phyloP scores from a whole-genome alignment of 2,329 filamentous ascomycete species.

The Calonectria pseudoreteaudii region DNA sequence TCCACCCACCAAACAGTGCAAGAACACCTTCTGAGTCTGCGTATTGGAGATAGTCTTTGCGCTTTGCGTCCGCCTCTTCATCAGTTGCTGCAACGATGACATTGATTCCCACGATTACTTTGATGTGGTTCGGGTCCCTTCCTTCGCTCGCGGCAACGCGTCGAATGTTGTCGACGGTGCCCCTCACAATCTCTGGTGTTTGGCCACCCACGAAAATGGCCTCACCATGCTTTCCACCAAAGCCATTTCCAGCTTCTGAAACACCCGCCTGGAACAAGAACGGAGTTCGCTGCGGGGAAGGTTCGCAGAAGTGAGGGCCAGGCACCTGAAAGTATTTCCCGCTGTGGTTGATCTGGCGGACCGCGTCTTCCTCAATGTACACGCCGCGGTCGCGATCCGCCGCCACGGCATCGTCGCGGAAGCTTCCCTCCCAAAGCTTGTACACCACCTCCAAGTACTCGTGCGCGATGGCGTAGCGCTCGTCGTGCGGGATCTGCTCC shows the following conservation, averaged over 20 bases:
- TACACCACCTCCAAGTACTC: slow-evolving; percentile 26
- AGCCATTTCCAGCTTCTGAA: slow-evolving; percentile 23
- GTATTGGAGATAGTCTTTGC: slow-evolving; percentile 20
- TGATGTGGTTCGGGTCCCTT: slow-evolving; percentile 22
- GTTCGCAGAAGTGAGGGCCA: slow-evolving; percentile 18
- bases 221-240: slow-evolving; percentile 26
- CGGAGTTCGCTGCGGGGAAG: slow-evolving; percentile 18
- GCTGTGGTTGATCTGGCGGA: slow-evolving; percentile 49
- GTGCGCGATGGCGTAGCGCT: slow-evolving; percentile 28
- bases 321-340: slow-evolving; percentile 18
- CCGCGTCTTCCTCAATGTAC: slow-evolving; percentile 49
- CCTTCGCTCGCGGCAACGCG: slow-evolving; percentile 8
- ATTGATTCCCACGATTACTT: slow-evolving; percentile 25
- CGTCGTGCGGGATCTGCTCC: slow-evolving; percentile 51
- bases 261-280: slow-evolving; percentile 27
- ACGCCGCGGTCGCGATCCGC: slow-evolving; percentile 11
- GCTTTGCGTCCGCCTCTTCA: slow-evolving; percentile 21
- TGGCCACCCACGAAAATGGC: slow-evolving; percentile 27
- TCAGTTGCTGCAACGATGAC: slow-evolving; percentile 20
- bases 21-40: slow-evolving; percentile 25
- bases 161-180: slow-evolving; percentile 24
- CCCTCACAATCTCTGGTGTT: slow-evolving; percentile 11
- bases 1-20: slow-evolving; percentile 27
- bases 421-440: slow-evolving; percentile 28
- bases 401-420: slow-evolving; percentile 22